Percentiles rank a stretch among this genome's conserved stretches.
Evolutionary conservation across 2,329 filamentous ascomycete species (phyloP).

Genomic region (Botrytis pseudocinerea): DNA sequence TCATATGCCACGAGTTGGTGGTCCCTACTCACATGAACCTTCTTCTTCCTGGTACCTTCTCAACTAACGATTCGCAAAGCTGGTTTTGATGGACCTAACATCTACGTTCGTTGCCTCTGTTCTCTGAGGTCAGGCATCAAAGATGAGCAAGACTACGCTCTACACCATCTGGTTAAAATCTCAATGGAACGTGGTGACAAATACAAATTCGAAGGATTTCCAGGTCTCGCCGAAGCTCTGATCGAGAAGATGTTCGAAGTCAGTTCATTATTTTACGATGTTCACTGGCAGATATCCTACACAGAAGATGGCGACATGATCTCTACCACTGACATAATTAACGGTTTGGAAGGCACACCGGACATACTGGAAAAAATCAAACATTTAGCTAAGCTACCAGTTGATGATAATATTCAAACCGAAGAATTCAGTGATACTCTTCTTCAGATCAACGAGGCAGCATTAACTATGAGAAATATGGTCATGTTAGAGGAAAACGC

Average conservation of each 20-base stretch:
- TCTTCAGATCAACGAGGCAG: constrained; percentile 79
- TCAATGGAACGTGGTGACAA: constrained; percentile 94
- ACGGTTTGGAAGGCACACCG: constrained; percentile 65
- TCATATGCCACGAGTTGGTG: constrained; percentile 39
- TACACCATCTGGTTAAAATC: constrained; percentile 93
- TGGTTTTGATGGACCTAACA: constrained; percentile 77
- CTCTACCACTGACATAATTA: constrained; percentile 55
- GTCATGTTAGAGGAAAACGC: constrained; percentile 91
- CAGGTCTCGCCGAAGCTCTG: constrained; percentile 82
- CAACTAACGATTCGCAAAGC: constrained; percentile 37
- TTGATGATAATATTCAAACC: constrained; percentile 70
- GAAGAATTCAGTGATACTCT: constrained; percentile 69
- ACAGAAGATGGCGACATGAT: constrained; percentile 55
- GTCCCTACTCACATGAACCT: constrained; percentile 51
- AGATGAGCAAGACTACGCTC: constrained; percentile 85
- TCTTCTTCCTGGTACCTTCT: constrained; percentile 50
- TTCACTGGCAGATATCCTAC: constrained; percentile 80
- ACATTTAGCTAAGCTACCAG: constrained; percentile 58
- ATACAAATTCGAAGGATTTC: constrained; percentile 91
- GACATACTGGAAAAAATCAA: constrained; percentile 73
- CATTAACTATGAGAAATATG: constrained; percentile 91
- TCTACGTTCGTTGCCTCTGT: constrained; percentile 85
- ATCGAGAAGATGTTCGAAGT: constrained; percentile 82
- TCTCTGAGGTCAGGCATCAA: constrained; percentile 77
- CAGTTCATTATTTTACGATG: constrained; percentile 75